These are phyloP conservation scores for Byssochlamys sp. DNA, from an alignment of 2,329 filamentous ascomycete genomes.

Conservation along the genomic window DNA sequence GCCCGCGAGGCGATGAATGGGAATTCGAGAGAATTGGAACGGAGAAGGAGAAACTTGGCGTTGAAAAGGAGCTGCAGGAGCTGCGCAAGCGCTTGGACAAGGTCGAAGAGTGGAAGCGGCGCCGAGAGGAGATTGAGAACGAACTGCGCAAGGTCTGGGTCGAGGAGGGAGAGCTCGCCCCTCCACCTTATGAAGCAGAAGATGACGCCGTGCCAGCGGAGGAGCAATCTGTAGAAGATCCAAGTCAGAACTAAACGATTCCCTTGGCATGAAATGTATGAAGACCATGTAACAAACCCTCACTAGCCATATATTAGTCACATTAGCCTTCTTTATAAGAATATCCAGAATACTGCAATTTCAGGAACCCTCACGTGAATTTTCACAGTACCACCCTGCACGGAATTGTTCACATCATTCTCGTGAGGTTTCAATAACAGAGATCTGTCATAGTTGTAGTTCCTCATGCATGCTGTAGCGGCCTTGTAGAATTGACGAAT, in stretches of 20 bases:
- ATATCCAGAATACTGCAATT: neutral
- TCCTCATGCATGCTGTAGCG: neutral
- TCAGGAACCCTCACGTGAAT: too few species aligned
- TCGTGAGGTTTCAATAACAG: too few species aligned
- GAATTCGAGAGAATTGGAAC: slow-evolving; percentile 90
- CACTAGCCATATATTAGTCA: neutral
- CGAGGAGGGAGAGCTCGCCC: slow-evolving; percentile 32
- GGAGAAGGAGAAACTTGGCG: slow-evolving; percentile 80
- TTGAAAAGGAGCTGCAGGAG: slow-evolving; percentile 82
- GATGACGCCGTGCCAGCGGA: slow-evolving; percentile 4
- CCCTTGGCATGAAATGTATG: neutral
- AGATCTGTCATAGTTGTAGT: too few species aligned
- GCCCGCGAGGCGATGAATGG: slow-evolving; percentile 76
- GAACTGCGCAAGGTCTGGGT: slow-evolving; percentile 63
- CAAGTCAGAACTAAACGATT: slow-evolving; percentile 1
- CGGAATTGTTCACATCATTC: too few species aligned
- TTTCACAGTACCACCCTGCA: too few species aligned
- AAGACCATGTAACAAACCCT: neutral
- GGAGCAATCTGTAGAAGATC: slow-evolving; percentile 1
- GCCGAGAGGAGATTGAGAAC: slow-evolving; percentile 68
- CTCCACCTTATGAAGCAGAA: slow-evolving; percentile 25
- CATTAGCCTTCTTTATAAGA: neutral
- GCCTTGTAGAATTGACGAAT: neutral
- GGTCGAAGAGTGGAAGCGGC: slow-evolving; percentile 73
- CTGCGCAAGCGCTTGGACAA: slow-evolving; percentile 68